phyloP scores from a whole-genome alignment of 2,329 filamentous ascomycete genomes.

The Penicillium sclerotiorum region DNA sequence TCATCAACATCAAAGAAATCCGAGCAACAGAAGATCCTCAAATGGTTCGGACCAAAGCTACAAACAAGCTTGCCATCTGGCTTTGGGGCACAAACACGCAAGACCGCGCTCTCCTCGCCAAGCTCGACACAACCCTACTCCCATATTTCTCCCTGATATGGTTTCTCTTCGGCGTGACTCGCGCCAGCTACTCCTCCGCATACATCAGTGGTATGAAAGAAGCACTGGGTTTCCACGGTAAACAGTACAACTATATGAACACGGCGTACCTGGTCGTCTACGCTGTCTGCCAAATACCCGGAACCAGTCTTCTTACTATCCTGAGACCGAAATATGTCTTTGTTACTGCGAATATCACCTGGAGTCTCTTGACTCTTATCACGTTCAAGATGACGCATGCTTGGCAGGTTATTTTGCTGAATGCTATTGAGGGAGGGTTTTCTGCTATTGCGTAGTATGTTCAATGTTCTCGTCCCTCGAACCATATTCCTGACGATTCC shows the following conservation, averaged over 20 bases:
- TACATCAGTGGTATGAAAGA: conserved; percentile 49
- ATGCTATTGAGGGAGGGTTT: conserved; percentile 50
- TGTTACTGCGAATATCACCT: conserved; percentile 46
- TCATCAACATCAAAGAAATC: background rate
- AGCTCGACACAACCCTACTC: conserved; percentile 47
- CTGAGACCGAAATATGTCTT: conserved; percentile 47
- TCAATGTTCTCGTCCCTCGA: background rate
- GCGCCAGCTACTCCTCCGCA: conserved; percentile 47
- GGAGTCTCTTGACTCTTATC: conserved; percentile 49
- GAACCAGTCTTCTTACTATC: conserved; percentile 44
- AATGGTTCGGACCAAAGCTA: too few species aligned
- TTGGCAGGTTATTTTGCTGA: conserved; percentile 49
- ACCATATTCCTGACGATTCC: background rate
- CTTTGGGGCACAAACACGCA: conserved; percentile 16
- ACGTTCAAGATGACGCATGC: conserved; percentile 48
- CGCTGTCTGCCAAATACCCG: conserved; percentile 50
- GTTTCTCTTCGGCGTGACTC: conserved; percentile 52
- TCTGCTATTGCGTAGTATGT: conserved; percentile 48
- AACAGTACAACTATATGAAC: conserved; percentile 47
- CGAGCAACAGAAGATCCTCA: too few species aligned
- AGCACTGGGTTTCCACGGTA: conserved; percentile 41
- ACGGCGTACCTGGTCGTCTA: conserved; percentile 44
- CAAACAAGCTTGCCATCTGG: conserved; percentile 14
- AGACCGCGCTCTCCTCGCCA: conserved; percentile 33
- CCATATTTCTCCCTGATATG: conserved; percentile 52